Percentiles rank a stretch among this genome's conserved stretches.
These are phyloP conservation scores for Cladophialophora exuberans DNA, from an alignment of 2,329 filamentous ascomycete genomes.

Conservation along the genomic window DNA sequence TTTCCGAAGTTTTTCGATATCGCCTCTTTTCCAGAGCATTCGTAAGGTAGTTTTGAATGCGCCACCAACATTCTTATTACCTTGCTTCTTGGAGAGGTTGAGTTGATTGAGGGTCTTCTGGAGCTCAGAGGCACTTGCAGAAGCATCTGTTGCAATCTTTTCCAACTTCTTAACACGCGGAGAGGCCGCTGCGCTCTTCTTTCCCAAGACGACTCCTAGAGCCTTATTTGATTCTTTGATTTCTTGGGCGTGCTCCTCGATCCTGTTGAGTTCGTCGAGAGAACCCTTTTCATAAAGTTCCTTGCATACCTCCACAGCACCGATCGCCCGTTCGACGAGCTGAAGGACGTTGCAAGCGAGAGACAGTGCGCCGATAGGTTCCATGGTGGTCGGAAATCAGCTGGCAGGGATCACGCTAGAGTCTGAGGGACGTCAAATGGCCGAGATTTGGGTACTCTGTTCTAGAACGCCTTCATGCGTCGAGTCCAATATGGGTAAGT, in stretches of 20 bases:
- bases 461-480: too few relatives aligned
- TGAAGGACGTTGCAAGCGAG: slow-evolving; percentile 23
- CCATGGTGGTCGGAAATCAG: slow-evolving; percentile 1
- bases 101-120: slow-evolving; percentile 13
- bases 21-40: slow-evolving; percentile 6
- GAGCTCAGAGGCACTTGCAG: slow-evolving; percentile 5
- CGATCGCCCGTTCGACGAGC: slow-evolving; percentile 19
- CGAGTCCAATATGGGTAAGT: too few relatives aligned
- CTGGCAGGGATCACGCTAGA: too few relatives aligned
- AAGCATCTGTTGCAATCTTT: slow-evolving; percentile 2
- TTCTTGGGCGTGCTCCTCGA: slow-evolving; percentile 15
- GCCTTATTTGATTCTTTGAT: slow-evolving; percentile 16
- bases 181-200: background rate
- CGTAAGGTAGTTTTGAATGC: slow-evolving; percentile 13
- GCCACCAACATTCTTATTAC: background rate
- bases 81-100: slow-evolving; percentile 13
- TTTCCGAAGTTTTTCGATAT: slow-evolving; percentile 6
- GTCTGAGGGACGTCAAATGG: background rate
- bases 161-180: slow-evolving; percentile 2
- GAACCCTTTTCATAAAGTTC: slow-evolving; percentile 19
- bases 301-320: slow-evolving; percentile 17
- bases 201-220: slow-evolving; percentile 1
- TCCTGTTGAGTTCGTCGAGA: slow-evolving; percentile 10
- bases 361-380: slow-evolving; percentile 10
- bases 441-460: background rate